Percentiles rank a stretch among this genome's conserved stretches.
These are phyloP conservation scores for Alternaria sp. DNA, from an alignment of 2,329 filamentous ascomycete genomes.

Conservation along the genomic window DNA sequence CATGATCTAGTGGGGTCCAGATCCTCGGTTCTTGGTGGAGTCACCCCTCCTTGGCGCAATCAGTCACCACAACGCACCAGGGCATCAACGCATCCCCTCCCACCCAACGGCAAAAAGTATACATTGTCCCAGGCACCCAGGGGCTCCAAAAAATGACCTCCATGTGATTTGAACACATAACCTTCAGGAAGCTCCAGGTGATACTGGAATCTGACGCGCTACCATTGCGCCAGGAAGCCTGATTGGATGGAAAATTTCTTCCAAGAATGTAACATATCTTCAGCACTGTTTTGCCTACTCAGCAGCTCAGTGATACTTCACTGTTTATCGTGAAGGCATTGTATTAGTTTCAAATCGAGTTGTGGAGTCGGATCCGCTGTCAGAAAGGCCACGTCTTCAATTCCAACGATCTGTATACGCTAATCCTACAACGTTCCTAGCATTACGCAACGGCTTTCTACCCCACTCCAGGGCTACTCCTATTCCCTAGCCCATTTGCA, in stretches of 20 bases:
- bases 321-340: background rate
- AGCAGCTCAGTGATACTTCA: background rate
- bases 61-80: background rate
- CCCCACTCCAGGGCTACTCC: background rate
- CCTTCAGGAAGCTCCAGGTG: slow-evolving; percentile 33
- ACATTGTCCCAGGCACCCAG: background rate
- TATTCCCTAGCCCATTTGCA: background rate
- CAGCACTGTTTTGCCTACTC: no score
- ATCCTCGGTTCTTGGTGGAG: slow-evolving; percentile 4
- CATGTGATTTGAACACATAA: slow-evolving; percentile 37
- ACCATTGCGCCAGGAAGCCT: slow-evolving; percentile 38
- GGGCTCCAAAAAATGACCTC: slow-evolving; percentile 18
- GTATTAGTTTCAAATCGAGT: background rate
- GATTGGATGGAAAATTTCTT: slow-evolving; percentile 24
- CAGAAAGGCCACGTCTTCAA: background rate
- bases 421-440: background rate
- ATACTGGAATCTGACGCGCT: slow-evolving; percentile 41
- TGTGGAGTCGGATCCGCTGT: background rate
- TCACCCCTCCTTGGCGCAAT: slow-evolving; percentile 5
- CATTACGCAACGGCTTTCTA: background rate
- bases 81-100: background rate
- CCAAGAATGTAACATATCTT: no score
- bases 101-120: background rate
- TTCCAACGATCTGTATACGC: background rate
- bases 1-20: background rate